Conservation (phyloP, 257 asterid species). For the Fraxinus quadrangulata region DNA sequence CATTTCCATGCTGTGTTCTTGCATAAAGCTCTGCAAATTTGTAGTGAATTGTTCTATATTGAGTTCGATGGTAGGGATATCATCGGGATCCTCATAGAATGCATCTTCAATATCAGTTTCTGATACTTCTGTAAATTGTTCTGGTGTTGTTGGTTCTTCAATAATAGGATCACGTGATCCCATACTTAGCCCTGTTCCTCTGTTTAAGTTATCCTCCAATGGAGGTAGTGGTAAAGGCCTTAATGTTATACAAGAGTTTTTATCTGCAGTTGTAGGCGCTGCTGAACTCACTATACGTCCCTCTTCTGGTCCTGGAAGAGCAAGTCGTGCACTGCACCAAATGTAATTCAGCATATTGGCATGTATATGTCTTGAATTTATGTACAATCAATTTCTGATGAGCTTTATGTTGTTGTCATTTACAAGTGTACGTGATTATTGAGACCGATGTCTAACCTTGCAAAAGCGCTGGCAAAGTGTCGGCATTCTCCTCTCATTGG, state of each 20-base stretch:
- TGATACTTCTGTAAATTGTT: conserved; percentile 46
- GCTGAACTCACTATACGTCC: conserved; percentile 38
- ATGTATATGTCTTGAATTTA: not conserved
- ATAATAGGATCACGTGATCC: conserved; percentile 63
- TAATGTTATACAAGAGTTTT: conserved; percentile 29
- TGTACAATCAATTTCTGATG: conserved; percentile 3
- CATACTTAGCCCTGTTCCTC: conserved; percentile 29
- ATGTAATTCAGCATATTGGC: conserved; percentile 21
- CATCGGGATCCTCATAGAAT: conserved; percentile 78
- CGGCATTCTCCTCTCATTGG: conserved; percentile 95
- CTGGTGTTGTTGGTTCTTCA: conserved; percentile 88
- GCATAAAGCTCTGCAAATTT: conserved; percentile 64
- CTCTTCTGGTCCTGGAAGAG: conserved; percentile 86
- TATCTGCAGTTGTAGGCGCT: conserved; percentile 35
- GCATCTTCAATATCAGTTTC: conserved; percentile 87
- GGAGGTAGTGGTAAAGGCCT: conserved; percentile 55
- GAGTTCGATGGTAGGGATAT: conserved; percentile 82
- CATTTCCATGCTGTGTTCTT: conserved; percentile 53
- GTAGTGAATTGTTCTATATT: conserved; percentile 63
- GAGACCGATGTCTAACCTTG: conserved; percentile 64
- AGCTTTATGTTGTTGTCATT: conserved; percentile 19
- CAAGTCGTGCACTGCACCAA: conserved; percentile 85
- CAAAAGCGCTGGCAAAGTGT: conserved; percentile 96
- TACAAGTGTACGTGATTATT: conserved; percentile 18
- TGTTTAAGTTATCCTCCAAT: conserved; percentile 36